Percentiles rank a stretch among this genome's conserved stretches.
Conservation (phyloP, 129 eudicot species). For the Erigeron canadensis region DNA sequence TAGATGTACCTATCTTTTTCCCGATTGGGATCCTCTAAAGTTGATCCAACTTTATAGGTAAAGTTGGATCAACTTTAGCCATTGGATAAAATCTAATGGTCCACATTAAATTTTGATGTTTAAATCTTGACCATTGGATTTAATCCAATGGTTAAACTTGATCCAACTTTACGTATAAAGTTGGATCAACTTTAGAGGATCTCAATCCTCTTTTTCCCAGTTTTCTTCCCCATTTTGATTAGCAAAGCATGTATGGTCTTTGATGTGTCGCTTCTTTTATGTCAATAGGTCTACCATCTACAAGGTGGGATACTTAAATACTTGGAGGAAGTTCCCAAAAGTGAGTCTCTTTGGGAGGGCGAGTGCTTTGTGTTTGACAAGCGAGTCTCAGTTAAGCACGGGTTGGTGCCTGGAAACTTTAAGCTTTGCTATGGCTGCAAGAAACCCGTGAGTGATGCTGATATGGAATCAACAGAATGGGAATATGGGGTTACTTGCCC, state of each 20-base stretch:
- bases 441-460: slow-evolving; percentile 82
- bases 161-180: too few relatives aligned
- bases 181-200: too few relatives aligned
- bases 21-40: too few relatives aligned
- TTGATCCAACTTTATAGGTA: too few relatives aligned
- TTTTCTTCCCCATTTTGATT: background rate
- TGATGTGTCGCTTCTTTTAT: slow-evolving; percentile 7
- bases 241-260: background rate
- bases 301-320: slow-evolving; percentile 89
- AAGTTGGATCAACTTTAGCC: too few relatives aligned
- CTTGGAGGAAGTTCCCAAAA: slow-evolving; percentile 79
- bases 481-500: slow-evolving; percentile 84
- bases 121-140: too few relatives aligned
- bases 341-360: slow-evolving; percentile 88
- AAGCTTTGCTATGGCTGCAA: slow-evolving; percentile 97
- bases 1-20: background rate
- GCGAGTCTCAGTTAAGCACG: slow-evolving; percentile 89
- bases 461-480: slow-evolving; percentile 82
- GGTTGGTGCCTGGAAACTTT: slow-evolving; percentile 75
- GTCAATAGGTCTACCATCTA: slow-evolving; percentile 73
- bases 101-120: too few relatives aligned
- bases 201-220: too few relatives aligned
- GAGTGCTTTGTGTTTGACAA: slow-evolving; percentile 97
- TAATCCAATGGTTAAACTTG: too few relatives aligned
- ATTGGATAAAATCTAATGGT: too few relatives aligned